Base-by-base conservation (phyloP, 306 rosid genomes). In the Spatholobus suberectus region DNA sequence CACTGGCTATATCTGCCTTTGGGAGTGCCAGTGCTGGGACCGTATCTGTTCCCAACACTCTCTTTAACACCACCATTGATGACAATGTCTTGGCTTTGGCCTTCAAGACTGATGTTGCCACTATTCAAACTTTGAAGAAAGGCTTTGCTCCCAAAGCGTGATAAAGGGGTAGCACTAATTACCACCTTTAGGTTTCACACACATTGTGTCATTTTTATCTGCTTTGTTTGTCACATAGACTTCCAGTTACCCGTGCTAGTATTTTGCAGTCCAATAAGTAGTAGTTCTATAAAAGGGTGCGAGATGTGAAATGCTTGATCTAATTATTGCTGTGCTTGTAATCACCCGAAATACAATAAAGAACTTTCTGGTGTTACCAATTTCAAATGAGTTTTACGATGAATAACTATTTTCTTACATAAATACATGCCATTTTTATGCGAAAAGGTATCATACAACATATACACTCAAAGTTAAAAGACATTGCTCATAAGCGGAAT, bases 11-110 rank as follows among this genome's bases (percentile, higher is more conserved):
- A 32, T 79, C 94, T n/a, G 82, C 91, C 5, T 88, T 90, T 52
- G 91, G 89, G 1, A 86, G 89, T 59, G 88, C 94, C 20, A 91
- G 82, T 69, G 73, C 91, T 7, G 89, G 88, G 7, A 38, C 78
- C 0, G 89, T 85, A 0, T 85, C 94, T 0, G 1, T 90, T 47
- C 85, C 96, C 0, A 63, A 0, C 46, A 72, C 90, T 3, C 23
- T 91, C 58, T 86, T 91, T 40, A 5, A 61, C 21, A 73, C 90
- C 0, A 26, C 87, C 43, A 86, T 89, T 57, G 88, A 89, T 27
- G 79, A 84, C 44, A 78, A 54, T 20, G 79, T 87, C 35, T 82
- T 91, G 83, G 91, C 91, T 61, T 73, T 83, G 76, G 78, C 91
- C 4, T 89, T 91, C 78, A 91, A 87, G 74, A 89, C 90, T 21